A percentile compares a stretch with the other conserved stretches of the same genome.
Conservation (phyloP, 441 rosid species). For the Syzygium syzygioides region DNA sequence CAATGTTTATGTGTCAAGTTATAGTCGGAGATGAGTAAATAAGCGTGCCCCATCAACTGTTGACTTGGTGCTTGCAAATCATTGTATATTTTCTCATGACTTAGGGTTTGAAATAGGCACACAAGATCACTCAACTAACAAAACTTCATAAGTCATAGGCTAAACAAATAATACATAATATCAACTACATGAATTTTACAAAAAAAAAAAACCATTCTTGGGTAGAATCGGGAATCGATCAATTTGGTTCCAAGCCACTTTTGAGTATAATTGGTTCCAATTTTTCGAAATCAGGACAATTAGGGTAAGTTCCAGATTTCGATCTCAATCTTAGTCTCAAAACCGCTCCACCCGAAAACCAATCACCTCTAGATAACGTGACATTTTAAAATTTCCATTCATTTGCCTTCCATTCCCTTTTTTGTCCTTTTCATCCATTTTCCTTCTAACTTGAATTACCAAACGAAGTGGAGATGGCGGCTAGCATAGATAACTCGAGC, state of each 20-base stretch:
- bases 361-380: not conserved
- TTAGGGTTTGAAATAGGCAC: not conserved
- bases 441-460: not conserved
- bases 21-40: not conserved
- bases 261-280: not conserved
- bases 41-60: not conserved
- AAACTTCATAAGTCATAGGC: not conserved
- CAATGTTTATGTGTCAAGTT: not conserved
- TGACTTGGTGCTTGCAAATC: not conserved
- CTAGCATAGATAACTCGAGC: not conserved
- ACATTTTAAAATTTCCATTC: not conserved
- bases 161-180: not conserved
- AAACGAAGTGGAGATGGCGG: not conserved
- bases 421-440: not conserved
- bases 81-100: not conserved
- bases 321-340: fast-evolving
- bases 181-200: not conserved
- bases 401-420: not conserved
- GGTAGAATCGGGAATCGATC: fast-evolving
- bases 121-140: not conserved
- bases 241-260: too few species aligned
- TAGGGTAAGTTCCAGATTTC: not conserved
- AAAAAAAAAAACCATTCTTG: not conserved
- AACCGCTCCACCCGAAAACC: fast-evolving
- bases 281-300: not conserved